These are phyloP conservation scores for Cadophora sp. DNA, from an alignment of 2,329 filamentous ascomycete genomes.

Conservation along the genomic window DNA sequence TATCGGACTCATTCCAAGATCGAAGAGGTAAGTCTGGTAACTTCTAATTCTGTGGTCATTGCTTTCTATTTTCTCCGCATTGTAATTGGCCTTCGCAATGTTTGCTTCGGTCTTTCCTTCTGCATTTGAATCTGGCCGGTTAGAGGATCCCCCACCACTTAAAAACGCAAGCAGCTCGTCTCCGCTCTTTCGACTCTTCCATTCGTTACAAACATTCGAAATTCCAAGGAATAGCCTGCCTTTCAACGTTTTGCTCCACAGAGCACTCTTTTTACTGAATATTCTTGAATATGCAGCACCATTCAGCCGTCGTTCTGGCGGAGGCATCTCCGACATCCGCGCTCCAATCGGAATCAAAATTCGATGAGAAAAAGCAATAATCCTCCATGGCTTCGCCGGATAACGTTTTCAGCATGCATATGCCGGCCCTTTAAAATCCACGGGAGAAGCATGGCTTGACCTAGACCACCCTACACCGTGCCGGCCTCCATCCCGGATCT, in stretches of 20 bases:
- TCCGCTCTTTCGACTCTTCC: background rate
- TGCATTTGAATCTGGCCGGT: background rate
- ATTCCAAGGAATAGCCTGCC: background rate
- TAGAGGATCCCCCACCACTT: background rate
- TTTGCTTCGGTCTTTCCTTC: slow-evolving; percentile 9
- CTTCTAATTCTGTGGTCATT: no score
- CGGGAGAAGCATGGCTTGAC: background rate
- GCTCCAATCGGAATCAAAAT: background rate
- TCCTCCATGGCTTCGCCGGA: background rate
- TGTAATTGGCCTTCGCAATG: background rate
- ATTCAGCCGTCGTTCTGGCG: background rate
- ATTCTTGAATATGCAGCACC: slow-evolving; percentile 6
- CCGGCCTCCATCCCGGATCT: background rate
- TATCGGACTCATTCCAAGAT: background rate
- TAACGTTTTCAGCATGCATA: background rate
- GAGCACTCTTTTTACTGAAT: background rate
- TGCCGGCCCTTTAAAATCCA: background rate
- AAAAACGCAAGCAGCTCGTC: background rate
- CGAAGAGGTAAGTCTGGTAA: background rate
- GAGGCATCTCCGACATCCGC: background rate
- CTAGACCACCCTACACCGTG: background rate
- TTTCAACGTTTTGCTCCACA: background rate
- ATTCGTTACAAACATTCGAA: background rate
- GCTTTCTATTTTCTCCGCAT: background rate
- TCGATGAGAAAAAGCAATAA: background rate